Percentiles rank a stretch among this genome's conserved stretches.
Conservation (phyloP, 164 flowering plant genomes). For the Dillenia turbinata region DNA sequence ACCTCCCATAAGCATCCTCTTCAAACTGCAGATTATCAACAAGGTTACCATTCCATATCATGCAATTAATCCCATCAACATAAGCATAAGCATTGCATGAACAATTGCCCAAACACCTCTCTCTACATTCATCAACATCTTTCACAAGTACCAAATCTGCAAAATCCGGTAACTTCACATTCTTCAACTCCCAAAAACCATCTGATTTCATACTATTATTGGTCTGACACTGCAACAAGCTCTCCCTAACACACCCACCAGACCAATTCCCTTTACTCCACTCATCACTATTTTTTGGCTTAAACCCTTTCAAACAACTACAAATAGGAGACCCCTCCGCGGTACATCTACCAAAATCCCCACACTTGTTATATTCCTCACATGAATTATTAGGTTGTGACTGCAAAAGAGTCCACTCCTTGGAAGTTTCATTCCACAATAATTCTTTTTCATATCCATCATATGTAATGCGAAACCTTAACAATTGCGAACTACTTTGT, state of each 20-base stretch:
- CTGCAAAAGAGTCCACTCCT: constrained; percentile 32
- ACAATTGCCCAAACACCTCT: constrained; percentile 22
- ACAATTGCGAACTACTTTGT: constrained; percentile 14
- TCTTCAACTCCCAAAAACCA: constrained; percentile 12
- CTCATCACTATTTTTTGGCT: constrained; percentile 20
- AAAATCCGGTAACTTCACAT: constrained; percentile 26
- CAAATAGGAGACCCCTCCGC: constrained; percentile 17
- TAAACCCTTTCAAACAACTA: constrained; percentile 52
- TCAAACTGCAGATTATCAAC: constrained; percentile 36
- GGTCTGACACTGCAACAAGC: constrained; percentile 27
- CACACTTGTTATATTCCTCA: constrained; percentile 53
- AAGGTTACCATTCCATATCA: constrained; percentile 30
- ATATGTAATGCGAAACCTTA: constrained; percentile 31
- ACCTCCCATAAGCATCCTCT: constrained; percentile 11
- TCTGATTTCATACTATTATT: constrained; percentile 13
- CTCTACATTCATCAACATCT: constrained; percentile 4
- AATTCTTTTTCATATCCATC: constrained; percentile 43
- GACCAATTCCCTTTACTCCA: constrained; percentile 60
- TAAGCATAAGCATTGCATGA: constrained; percentile 24
- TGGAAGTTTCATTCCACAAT: constrained; percentile 26
- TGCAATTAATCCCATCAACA: constrained; percentile 17
- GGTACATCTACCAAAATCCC: constrained; percentile 45
- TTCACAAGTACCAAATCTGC: background rate
- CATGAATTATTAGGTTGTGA: constrained; percentile 35
- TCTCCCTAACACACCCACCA: constrained; percentile 53